phyloP scores from a whole-genome alignment of 1,284 basidiomycete genomes.

The Neotropicomus parvogracilis region DNA sequence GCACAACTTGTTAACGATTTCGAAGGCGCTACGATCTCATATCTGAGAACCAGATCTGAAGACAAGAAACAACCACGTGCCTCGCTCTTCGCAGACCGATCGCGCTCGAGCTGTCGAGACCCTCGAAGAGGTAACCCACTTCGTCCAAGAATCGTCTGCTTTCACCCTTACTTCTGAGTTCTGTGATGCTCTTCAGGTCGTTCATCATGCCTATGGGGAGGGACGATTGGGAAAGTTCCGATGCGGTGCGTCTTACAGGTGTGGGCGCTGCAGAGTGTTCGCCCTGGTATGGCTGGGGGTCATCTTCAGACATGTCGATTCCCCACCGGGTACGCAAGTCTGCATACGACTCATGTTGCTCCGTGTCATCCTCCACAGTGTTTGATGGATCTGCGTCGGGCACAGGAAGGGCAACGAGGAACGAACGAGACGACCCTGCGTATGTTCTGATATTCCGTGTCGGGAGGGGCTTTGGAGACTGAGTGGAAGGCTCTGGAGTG shows the following conservation, averaged over 20 bases:
- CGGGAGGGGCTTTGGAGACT: constrained; percentile 29
- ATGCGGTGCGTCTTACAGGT: constrained; percentile 27
- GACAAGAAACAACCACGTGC: constrained; percentile 31
- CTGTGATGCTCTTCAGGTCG: constrained; percentile 74
- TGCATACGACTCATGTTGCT: constrained; percentile 62
- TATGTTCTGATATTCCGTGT: constrained; percentile 58
- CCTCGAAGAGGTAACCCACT: constrained; percentile 77
- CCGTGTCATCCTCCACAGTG: constrained; percentile 41
- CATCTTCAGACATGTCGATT: constrained; percentile 70
- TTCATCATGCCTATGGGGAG: constrained; percentile 60
- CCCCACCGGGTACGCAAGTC: constrained; percentile 69
- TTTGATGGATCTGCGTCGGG: constrained; percentile 24
- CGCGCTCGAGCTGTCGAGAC: constrained; percentile 51
- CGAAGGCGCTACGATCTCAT: constrained; percentile 52
- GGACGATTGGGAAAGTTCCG: constrained; percentile 24
- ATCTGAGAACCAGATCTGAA: constrained; percentile 1
- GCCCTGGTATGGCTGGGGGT: constrained; percentile 40
- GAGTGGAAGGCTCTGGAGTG: constrained; percentile 14
- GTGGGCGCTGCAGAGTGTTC: constrained; percentile 6
- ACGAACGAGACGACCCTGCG: constrained; percentile 70
- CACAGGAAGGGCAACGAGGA: constrained; percentile 56
- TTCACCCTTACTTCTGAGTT: constrained; percentile 76
- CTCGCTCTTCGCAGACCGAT: constrained; percentile 63
- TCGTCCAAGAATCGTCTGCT: constrained; percentile 74
- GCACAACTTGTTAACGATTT: constrained; percentile 69